Evolutionary conservation across 2,329 filamentous ascomycete genomes (phyloP).

Genomic region (Hansfordia pulvinata): DNA sequence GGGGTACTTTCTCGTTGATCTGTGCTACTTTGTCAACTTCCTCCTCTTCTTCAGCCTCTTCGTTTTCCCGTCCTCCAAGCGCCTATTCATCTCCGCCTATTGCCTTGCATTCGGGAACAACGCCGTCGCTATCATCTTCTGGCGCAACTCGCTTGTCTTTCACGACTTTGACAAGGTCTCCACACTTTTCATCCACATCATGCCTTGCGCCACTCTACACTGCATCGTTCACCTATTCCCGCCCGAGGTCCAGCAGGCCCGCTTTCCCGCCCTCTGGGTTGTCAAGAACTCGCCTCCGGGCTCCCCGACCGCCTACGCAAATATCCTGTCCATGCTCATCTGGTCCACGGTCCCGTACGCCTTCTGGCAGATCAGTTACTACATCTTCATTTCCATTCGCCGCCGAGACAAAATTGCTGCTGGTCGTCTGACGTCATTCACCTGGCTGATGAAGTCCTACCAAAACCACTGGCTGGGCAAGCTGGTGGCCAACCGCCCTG

Average conservation of each 20-base stretch:
- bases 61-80: constrained; percentile 81
- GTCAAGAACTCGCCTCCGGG: constrained; percentile 58
- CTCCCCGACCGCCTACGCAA: constrained; percentile 68
- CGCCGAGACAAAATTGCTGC: constrained; percentile 93
- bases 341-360: constrained; percentile 93
- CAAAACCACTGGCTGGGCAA: constrained; percentile 80
- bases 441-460: constrained; percentile 89
- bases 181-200: constrained; percentile 97
- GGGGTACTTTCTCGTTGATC: constrained; percentile 92
- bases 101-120: constrained; percentile 95
- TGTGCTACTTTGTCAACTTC: constrained; percentile 97
- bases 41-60: constrained; percentile 72
- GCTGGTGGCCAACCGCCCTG: constrained; percentile 66
- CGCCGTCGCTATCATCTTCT: constrained; percentile 95
- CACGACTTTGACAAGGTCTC: constrained; percentile 98
- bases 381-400: constrained; percentile 89
- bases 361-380: constrained; percentile 85
- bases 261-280: constrained; percentile 75
- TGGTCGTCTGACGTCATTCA: constrained; percentile 90
- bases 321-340: constrained; percentile 70
- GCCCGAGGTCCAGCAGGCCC: constrained; percentile 45
- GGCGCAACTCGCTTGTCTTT: constrained; percentile 96
- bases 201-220: constrained; percentile 90
- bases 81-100: constrained; percentile 82
- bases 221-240: constrained; percentile 77